phyloP scores from a whole-genome alignment of 441 rosid species.

The Gossypium armourianum region DNA sequence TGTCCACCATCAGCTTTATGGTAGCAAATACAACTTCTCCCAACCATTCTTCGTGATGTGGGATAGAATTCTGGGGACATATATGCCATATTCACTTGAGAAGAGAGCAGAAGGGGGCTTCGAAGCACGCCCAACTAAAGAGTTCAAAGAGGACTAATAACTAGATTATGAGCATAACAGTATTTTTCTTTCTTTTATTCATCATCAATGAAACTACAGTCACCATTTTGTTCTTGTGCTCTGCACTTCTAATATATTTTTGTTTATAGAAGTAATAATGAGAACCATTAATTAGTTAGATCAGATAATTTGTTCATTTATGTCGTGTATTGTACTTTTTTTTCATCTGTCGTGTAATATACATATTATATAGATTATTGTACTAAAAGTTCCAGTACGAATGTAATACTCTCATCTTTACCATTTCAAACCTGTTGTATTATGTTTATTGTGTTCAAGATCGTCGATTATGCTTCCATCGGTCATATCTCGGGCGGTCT shows the following conservation, averaged over 20 bases:
- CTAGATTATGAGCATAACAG: constrained; percentile 5
- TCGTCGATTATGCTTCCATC: too few relatives aligned
- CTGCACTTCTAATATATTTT: constrained; percentile 19
- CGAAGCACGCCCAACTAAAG: constrained; percentile 50
- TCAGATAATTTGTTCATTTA: not conserved
- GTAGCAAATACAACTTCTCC: constrained; percentile 77
- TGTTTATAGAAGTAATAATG: constrained; percentile 11
- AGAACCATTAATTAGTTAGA: not conserved
- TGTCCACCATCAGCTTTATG: constrained; percentile 83
- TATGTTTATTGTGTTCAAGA: too few relatives aligned
- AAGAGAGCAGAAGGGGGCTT: constrained; percentile 65
- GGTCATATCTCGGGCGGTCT: too few relatives aligned
- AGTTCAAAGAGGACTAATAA: constrained; percentile 39
- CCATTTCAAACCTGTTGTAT: too few relatives aligned
- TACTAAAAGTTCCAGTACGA: too few relatives aligned
- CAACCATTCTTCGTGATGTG: constrained; percentile 85
- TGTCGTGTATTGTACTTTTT: not conserved
- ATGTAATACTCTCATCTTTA: too few relatives aligned
- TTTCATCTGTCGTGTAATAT: not conserved
- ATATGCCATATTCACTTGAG: constrained; percentile 81
- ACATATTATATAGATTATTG: too few relatives aligned
- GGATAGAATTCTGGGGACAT: constrained; percentile 83
- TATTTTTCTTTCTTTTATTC: not conserved
- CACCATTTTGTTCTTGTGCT: constrained; percentile 11
- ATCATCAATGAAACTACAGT: not conserved